Evolutionary conservation across 805 yeast species (phyloP).

Genomic region (Candida cerambycidarum): DNA sequence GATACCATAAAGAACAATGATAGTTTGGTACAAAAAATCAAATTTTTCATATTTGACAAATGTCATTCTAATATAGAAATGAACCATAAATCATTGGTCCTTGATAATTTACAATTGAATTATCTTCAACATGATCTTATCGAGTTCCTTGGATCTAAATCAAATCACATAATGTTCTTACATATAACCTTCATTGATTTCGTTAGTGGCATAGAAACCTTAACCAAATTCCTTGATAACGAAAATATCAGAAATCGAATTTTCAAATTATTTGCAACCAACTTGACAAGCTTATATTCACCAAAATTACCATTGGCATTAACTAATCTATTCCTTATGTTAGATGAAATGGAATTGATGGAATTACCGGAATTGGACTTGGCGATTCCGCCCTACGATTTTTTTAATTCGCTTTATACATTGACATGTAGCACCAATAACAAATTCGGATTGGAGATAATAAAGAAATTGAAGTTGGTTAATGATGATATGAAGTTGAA

Average conservation of each 20-base stretch:
- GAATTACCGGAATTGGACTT: conserved; percentile 20
- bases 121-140: conserved; percentile 24
- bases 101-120: conserved; percentile 7
- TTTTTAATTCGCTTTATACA: conserved; percentile 25
- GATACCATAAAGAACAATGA: conserved; percentile 20
- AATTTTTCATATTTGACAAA: conserved; percentile 35
- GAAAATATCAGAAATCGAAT: conserved; percentile 25
- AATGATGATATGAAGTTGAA: conserved; percentile 23
- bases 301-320: conserved; percentile 28
- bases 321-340: conserved; percentile 32
- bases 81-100: background rate
- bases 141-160: conserved; percentile 24
- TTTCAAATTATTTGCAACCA: conserved; percentile 31
- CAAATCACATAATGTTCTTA: conserved; percentile 26
- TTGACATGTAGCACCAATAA: conserved; percentile 33
- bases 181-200: conserved; percentile 34
- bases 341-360: conserved; percentile 30
- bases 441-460: conserved; percentile 30
- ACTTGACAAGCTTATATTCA: conserved; percentile 20
- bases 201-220: conserved; percentile 22
- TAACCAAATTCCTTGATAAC: conserved; percentile 24
- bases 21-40: conserved; percentile 21
- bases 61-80: conserved; percentile 19
- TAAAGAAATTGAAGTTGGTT: conserved; percentile 22
- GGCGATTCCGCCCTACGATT: conserved; percentile 18